Evolutionary conservation across 805 yeast species (phyloP).

Genomic region (Teunomyces cretensis): DNA sequence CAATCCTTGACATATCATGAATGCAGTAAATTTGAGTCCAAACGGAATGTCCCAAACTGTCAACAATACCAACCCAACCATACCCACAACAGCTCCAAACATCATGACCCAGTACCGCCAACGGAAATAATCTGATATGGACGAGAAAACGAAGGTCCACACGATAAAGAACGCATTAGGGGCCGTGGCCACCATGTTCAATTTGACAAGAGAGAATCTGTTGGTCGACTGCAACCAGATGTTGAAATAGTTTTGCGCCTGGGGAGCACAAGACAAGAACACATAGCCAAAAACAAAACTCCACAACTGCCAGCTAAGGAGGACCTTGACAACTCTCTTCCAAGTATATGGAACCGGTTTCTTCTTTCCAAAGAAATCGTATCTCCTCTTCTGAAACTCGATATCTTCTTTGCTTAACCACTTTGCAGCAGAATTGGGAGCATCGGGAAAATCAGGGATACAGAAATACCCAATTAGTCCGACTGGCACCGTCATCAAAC

Average conservation of each 20-base stretch:
- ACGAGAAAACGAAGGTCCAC: constrained; percentile 1
- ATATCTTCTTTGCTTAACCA: constrained; percentile 8
- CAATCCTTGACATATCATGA: constrained; percentile 4
- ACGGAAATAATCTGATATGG: constrained; percentile 1
- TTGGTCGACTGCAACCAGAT: constrained; percentile 2
- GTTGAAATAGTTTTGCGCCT: background rate
- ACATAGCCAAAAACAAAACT: constrained; percentile 4
- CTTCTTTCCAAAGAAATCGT: constrained; percentile 1
- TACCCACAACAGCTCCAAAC: constrained; percentile 1
- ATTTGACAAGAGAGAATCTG: background rate
- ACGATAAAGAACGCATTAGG: constrained; percentile 2
- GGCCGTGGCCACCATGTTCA: constrained; percentile 5
- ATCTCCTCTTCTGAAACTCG: constrained; percentile 5
- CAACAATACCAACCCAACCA: background rate
- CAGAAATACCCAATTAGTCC: constrained; percentile 40
- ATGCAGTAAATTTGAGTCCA: constrained; percentile 2
- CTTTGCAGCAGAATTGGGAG: constrained; percentile 5
- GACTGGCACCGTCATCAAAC: constrained; percentile 32
- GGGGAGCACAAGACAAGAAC: background rate
- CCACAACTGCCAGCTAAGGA: constrained; percentile 2
- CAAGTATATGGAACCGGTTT: background rate
- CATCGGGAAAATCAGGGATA: constrained; percentile 44
- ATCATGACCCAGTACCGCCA: background rate
- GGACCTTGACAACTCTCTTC: background rate
- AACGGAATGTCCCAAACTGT: constrained; percentile 3